Conservation (phyloP, 805 yeast genomes). For the Scheffersomyces stipitis region DNA sequence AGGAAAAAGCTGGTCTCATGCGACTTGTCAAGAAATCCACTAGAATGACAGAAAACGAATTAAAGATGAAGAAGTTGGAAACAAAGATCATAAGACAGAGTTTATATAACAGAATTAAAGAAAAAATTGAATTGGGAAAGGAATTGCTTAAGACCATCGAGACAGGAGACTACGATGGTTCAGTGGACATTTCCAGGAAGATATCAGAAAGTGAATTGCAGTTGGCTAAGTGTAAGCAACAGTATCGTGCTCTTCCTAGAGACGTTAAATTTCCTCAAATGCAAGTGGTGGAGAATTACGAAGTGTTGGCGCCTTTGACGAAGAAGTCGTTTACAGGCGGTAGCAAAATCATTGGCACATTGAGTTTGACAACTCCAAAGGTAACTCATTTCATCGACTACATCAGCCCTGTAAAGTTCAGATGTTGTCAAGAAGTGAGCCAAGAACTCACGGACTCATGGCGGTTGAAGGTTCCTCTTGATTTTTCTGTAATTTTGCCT, state of each 20-base stretch:
- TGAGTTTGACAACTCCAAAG: constrained; percentile 6
- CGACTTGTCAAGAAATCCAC: constrained; percentile 27
- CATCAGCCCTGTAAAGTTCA: constrained; percentile 21
- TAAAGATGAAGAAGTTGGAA: constrained; percentile 13
- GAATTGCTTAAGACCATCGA: constrained; percentile 14
- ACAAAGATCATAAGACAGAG: constrained; percentile 22
- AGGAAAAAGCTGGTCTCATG: constrained; percentile 23
- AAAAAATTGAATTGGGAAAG: constrained; percentile 26
- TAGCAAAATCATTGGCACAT: constrained; percentile 5
- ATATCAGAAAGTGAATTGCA: constrained; percentile 14
- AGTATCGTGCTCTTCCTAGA: constrained; percentile 11
- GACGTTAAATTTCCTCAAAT: constrained; percentile 8
- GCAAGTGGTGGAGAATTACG: constrained; percentile 7
- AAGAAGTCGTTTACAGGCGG: constrained; percentile 14
- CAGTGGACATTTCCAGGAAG: constrained; percentile 9
- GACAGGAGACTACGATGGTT: background rate
- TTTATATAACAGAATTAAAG: constrained; percentile 25
- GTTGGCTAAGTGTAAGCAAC: constrained; percentile 20
- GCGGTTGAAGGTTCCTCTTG: constrained; percentile 28
- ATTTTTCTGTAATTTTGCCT: constrained; percentile 11
- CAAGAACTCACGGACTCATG: constrained; percentile 12
- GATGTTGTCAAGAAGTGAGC: no score
- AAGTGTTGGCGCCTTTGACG: constrained; percentile 10
- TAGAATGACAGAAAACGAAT: constrained; percentile 13
- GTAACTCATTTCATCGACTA: constrained; percentile 12